Evolutionary conservation across 2,329 filamentous ascomycete genomes (phyloP).

Genomic region (Phialemoniopsis sp.): DNA sequence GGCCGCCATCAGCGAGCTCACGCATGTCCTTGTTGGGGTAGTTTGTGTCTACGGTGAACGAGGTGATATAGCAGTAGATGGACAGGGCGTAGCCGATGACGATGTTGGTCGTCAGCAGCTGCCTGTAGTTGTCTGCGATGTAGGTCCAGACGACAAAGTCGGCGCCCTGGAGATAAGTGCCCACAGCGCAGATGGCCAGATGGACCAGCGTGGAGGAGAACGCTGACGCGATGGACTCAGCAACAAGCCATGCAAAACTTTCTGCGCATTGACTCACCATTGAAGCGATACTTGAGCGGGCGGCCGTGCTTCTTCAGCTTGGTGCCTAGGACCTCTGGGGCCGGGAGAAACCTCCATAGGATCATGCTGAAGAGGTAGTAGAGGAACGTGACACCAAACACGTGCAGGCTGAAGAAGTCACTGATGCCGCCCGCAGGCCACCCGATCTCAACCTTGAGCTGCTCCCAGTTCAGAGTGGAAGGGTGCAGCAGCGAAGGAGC

Average conservation of each 20-base stretch:
- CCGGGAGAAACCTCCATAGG: constrained; percentile 73
- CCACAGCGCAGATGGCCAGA: constrained; percentile 60
- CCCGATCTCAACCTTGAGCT: constrained; percentile 40
- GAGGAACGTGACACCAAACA: not conserved
- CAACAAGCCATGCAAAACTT: no score
- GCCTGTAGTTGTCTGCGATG: constrained; percentile 81
- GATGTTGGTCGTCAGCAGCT: constrained; percentile 76
- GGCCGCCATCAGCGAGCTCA: constrained; percentile 73
- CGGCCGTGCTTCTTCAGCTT: constrained; percentile 60
- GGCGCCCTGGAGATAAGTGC: constrained; percentile 68
- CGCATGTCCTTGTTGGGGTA: constrained; percentile 63
- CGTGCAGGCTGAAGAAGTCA: no score
- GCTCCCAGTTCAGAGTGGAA: constrained; percentile 33
- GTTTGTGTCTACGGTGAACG: constrained; percentile 64
- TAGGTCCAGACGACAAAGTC: constrained; percentile 83
- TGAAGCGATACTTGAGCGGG: constrained; percentile 73
- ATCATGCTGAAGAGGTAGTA: constrained; percentile 73
- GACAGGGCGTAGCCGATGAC: constrained; percentile 67
- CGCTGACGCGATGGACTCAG: constrained; percentile 38
- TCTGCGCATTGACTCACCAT: constrained; percentile 57
- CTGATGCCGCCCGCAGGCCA: constrained; percentile 22
- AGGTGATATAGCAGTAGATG: constrained; percentile 70
- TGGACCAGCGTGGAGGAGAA: constrained; percentile 68
- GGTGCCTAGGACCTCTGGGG: constrained; percentile 63
- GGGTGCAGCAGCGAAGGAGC: constrained; percentile 44